phyloP scores from a whole-genome alignment of 495 filamentous ascomycete species.

The Penicillium simplicissimum region DNA sequence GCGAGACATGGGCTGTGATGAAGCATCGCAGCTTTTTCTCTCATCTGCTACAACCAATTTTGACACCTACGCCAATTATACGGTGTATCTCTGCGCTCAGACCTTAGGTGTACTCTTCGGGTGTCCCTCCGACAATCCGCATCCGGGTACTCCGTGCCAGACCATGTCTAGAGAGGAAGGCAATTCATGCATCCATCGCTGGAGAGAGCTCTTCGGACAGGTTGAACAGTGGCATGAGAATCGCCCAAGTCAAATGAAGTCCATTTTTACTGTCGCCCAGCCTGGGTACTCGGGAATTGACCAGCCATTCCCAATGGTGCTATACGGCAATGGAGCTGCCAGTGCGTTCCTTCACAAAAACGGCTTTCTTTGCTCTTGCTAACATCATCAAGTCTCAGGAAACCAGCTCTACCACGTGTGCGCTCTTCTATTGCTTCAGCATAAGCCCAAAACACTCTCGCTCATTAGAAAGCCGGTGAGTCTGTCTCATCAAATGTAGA shows the following conservation, averaged over 20 bases:
- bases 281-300: constrained; percentile 15
- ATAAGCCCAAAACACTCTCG: constrained; percentile 34
- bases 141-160: constrained; percentile 22
- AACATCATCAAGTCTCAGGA: constrained; percentile 30
- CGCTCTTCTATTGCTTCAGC: constrained; percentile 40
- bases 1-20: constrained; percentile 25
- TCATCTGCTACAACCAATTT: constrained; percentile 29
- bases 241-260: constrained; percentile 43
- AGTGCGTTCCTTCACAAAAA: constrained; percentile 21
- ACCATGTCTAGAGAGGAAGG: constrained; percentile 25
- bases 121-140: constrained; percentile 9
- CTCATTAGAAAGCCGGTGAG: constrained; percentile 27
- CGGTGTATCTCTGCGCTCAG: constrained; percentile 45
- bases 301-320: constrained; percentile 35
- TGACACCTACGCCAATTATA: constrained; percentile 44
- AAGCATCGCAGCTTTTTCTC: constrained; percentile 32
- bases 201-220: constrained; percentile 37
- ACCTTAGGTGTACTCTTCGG: constrained; percentile 39
- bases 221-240: constrained; percentile 42
- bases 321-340: constrained; percentile 44
- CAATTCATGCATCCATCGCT: constrained; percentile 30
- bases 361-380: neutral
- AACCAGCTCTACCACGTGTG: constrained; percentile 49
- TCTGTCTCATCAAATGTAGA: neutral
- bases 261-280: constrained; percentile 28